Evolutionary conservation across 108 stramenopile species (phyloP).

Genomic region (Asterionellopsis glacialis): DNA sequence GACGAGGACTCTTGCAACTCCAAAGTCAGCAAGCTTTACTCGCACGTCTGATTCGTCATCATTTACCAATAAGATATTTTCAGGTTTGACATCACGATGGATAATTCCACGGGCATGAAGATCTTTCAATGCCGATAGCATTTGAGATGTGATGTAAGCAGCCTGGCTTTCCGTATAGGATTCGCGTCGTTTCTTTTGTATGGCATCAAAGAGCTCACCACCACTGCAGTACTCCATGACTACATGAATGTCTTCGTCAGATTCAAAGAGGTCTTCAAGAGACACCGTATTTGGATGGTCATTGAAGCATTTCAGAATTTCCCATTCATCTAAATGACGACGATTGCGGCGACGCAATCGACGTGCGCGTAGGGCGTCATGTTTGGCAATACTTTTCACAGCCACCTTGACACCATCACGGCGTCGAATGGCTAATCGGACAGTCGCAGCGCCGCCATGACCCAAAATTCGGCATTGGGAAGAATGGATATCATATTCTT

Average conservation of each 20-base stretch:
- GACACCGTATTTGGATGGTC: conserved; percentile 60
- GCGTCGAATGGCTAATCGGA: conserved; percentile 55
- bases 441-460: conserved; percentile 81
- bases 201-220: conserved; percentile 83
- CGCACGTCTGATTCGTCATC: conserved; percentile 40
- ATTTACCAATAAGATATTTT: conserved; percentile 67
- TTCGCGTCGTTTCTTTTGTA: conserved; percentile 35
- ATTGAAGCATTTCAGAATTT: conserved; percentile 52
- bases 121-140: conserved; percentile 56
- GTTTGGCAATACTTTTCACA: conserved; percentile 84
- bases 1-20: conserved; percentile 57
- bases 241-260: conserved; percentile 79
- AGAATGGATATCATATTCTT: conserved; percentile 56
- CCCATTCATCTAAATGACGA: conserved; percentile 69
- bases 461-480: conserved; percentile 61
- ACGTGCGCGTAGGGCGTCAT: conserved; percentile 71
- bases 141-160: conserved; percentile 54
- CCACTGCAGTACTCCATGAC: conserved; percentile 83
- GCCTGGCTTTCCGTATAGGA: conserved; percentile 69
- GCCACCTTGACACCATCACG: conserved; percentile 54
- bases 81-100: conserved; percentile 87
- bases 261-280: conserved; percentile 83
- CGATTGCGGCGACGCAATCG: conserved; percentile 24
- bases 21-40: conserved; percentile 87
- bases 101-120: conserved; percentile 63